Percentiles rank a stretch among this genome's conserved stretches.
These are phyloP conservation scores for Pulveroboletus frians DNA, from an alignment of 768 basidiomycete species.

Conservation along the genomic window DNA sequence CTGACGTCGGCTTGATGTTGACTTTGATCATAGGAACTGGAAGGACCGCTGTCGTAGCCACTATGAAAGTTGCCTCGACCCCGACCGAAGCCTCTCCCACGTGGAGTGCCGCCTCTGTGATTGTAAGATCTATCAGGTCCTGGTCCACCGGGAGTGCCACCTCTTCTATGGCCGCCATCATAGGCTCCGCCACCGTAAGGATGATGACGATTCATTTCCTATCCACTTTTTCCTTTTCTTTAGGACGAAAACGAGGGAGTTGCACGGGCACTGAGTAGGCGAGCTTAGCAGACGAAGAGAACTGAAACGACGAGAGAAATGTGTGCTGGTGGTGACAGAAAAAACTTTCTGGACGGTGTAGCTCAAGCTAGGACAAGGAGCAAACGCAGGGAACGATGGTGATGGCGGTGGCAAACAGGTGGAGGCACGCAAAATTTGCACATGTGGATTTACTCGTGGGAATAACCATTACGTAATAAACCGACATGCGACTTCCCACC, in stretches of 20 bases:
- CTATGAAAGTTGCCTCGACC: conserved; percentile 53
- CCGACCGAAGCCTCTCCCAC: conserved; percentile 46
- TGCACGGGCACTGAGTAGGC: conserved; percentile 23
- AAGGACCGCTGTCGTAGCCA: conserved; percentile 51
- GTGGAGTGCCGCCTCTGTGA: conserved; percentile 53
- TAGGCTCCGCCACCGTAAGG: conserved; percentile 65
- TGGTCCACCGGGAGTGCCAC: conserved; percentile 59
- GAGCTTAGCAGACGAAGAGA: conserved; percentile 23
- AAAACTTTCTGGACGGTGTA: conserved; percentile 19
- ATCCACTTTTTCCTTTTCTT: conserved; percentile 26
- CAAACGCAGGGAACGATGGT: conserved; percentile 25
- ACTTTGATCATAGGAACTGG: conserved; percentile 60
- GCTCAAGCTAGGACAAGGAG: conserved; percentile 24
- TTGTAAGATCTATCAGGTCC: conserved; percentile 68
- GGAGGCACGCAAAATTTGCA: conserved; percentile 31
- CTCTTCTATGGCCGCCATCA: conserved; percentile 58
- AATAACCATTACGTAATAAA: conserved; percentile 25
- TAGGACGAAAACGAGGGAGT: conserved; percentile 21
- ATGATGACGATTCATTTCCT: conserved; percentile 81
- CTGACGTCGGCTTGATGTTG: conserved; percentile 57
- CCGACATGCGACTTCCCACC: conserved; percentile 1
- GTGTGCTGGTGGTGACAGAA: conserved; percentile 16
- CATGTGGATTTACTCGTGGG: conserved; percentile 21
- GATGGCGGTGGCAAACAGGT: conserved; percentile 36
- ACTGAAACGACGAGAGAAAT: conserved; percentile 15